These are phyloP conservation scores for Viridothelium virens DNA, from an alignment of 495 filamentous ascomycete species.

Conservation along the genomic window DNA sequence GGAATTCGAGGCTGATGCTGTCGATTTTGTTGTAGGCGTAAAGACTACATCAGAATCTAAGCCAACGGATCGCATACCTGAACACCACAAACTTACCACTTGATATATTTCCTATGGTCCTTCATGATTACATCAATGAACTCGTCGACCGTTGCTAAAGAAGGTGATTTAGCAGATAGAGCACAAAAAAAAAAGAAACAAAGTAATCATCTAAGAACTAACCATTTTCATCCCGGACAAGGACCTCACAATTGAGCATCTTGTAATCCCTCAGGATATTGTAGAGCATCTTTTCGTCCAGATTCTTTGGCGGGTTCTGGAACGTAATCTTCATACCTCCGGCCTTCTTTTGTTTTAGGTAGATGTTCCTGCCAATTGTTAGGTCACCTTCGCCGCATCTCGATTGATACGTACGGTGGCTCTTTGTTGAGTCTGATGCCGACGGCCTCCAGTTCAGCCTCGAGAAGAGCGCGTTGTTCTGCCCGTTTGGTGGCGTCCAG, in stretches of 20 bases:
- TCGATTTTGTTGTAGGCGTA: slow-evolving; percentile 99
- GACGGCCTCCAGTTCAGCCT: slow-evolving; percentile 91
- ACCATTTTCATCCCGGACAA: slow-evolving; percentile 90
- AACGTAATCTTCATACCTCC: slow-evolving; percentile 99
- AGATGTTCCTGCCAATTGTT: slow-evolving; percentile 67
- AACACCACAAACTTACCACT: slow-evolving; percentile 43
- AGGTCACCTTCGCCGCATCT: not conserved
- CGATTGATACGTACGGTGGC: slow-evolving; percentile 60
- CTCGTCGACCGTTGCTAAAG: slow-evolving; percentile 82
- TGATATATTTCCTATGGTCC: slow-evolving; percentile 96
- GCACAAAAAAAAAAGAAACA: not conserved
- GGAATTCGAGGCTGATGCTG: slow-evolving; percentile 83
- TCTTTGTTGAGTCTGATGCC: slow-evolving; percentile 90
- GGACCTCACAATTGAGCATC: slow-evolving; percentile 93
- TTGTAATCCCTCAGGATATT: slow-evolving; percentile 98
- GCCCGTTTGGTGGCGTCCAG: slow-evolving; percentile 95
- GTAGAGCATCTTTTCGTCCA: slow-evolving; percentile 96
- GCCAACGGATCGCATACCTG: not conserved
- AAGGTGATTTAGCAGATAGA: slow-evolving; percentile 9
- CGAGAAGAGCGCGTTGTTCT: slow-evolving; percentile 83
- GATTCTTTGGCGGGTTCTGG: slow-evolving; percentile 71
- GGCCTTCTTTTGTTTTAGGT: slow-evolving; percentile 94
- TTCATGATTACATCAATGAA: slow-evolving; percentile 99
- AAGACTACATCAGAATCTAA: slow-evolving; percentile 48
- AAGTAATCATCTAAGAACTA: slow-evolving; percentile 10